Evolutionary conservation across 345 rosid species (phyloP).

Genomic region (Anastatica hierochuntica): DNA sequence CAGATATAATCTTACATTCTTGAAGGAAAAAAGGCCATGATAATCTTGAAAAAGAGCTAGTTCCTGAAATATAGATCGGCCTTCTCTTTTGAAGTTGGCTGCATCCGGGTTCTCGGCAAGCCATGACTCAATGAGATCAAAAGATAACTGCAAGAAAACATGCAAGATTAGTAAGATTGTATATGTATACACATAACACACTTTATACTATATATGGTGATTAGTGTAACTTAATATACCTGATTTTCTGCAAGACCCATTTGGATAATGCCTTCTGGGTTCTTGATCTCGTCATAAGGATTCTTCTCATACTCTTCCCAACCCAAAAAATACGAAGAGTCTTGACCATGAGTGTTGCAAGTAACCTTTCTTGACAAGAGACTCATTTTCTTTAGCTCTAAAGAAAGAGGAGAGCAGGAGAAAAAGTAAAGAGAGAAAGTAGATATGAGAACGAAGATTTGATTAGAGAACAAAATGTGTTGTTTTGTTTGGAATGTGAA

Average conservation of each 20-base stretch:
- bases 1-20: constrained; percentile 34
- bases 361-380: constrained; percentile 49
- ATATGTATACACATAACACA: not conserved
- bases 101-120: constrained; percentile 53
- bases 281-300: constrained; percentile 51
- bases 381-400: constrained; percentile 31
- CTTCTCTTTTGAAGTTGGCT: constrained; percentile 43
- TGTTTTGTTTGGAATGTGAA: constrained; percentile 20
- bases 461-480: not conserved
- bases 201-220: not conserved
- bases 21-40: constrained; percentile 57
- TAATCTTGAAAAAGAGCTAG: constrained; percentile 86
- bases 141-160: constrained; percentile 41
- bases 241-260: constrained; percentile 87
- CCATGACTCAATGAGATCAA: constrained; percentile 64
- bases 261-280: constrained; percentile 63
- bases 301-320: constrained; percentile 76
- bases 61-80: constrained; percentile 55
- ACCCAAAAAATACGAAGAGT: constrained; percentile 69
- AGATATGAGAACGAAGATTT: constrained; percentile 7
- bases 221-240: constrained; percentile 19
- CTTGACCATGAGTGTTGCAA: constrained; percentile 63
- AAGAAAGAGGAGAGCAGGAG: not conserved
- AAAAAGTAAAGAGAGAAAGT: not conserved
- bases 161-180: not conserved